These are phyloP conservation scores for Chondrus crispus DNA, from an alignment of 23 red algal genomes.

Conservation along the genomic window DNA sequence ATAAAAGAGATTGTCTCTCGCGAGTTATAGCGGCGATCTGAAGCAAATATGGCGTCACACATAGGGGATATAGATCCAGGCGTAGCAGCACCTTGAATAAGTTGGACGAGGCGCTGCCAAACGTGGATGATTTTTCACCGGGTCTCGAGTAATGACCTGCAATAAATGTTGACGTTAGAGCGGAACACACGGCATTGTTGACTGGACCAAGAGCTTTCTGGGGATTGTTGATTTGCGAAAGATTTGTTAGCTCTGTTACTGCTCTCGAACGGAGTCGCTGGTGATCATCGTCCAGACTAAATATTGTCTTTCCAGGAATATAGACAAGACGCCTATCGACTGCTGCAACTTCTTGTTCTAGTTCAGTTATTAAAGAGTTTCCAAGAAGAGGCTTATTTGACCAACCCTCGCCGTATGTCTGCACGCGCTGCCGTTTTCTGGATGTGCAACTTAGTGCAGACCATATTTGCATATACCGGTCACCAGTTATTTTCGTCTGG, in stretches of 20 bases:
- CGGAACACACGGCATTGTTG: neutral
- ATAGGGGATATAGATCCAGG: neutral
- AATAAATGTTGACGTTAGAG: neutral
- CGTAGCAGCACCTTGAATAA: neutral
- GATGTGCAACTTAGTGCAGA: neutral
- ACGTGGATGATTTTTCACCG: neutral
- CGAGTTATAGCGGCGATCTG: neutral
- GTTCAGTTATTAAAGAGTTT: neutral
- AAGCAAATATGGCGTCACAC: conserved; percentile 10
- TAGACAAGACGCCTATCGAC: neutral
- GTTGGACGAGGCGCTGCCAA: neutral
- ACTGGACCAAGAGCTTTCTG: neutral
- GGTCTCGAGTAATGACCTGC: neutral
- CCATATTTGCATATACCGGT: neutral
- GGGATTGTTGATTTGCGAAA: neutral
- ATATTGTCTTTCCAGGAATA: neutral
- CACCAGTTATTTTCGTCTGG: neutral
- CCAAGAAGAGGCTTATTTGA: neutral
- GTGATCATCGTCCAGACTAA: neutral
- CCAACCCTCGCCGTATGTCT: neutral
- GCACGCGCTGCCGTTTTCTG: neutral
- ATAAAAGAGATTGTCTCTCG: conserved; percentile 6
- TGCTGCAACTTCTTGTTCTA: conserved; percentile 1
- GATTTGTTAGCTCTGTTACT: neutral
- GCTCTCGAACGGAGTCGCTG: neutral